A percentile compares a stretch with the other conserved stretches of the same genome.
These are phyloP conservation scores for Echium plantagineum DNA, from an alignment of 257 asterid species.

Conservation along the genomic window DNA sequence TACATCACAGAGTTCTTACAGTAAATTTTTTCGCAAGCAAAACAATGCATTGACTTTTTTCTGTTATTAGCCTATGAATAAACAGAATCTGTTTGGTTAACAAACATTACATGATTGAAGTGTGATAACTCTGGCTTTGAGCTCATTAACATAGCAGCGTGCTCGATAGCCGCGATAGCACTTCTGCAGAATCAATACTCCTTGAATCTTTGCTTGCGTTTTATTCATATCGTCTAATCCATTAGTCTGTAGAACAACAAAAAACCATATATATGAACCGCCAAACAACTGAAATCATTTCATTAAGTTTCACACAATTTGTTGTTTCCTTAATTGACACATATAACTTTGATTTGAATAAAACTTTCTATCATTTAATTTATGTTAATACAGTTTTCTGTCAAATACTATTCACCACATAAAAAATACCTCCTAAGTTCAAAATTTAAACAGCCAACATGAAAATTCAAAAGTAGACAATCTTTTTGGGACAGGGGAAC, in stretches of 20 bases:
- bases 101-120: conserved; percentile 56
- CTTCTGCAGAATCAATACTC: conserved; percentile 29
- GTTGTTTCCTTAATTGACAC: not conserved
- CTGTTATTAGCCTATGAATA: no score
- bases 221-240: conserved; percentile 1
- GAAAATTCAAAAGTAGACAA: no score
- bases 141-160: conserved; percentile 25
- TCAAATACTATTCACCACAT: no score
- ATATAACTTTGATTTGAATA: no score
- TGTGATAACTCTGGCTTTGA: conserved; percentile 30
- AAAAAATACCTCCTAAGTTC: no score
- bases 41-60: no score
- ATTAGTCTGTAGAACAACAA: conserved; percentile 13
- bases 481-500: no score
- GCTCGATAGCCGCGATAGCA: conserved; percentile 32
- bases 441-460: no score
- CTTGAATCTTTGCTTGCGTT: conserved; percentile 15
- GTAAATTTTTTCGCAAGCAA: no score
- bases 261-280: not conserved
- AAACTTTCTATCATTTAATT: no score
- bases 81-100: not conserved
- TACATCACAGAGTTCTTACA: not conserved
- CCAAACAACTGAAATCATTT: not conserved
- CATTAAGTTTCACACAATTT: not conserved
- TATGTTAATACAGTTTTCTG: no score